A percentile compares a stretch with the other conserved stretches of the same genome.
Conservation (phyloP, 345 rosid species). For the Syzygium oleosum region DNA sequence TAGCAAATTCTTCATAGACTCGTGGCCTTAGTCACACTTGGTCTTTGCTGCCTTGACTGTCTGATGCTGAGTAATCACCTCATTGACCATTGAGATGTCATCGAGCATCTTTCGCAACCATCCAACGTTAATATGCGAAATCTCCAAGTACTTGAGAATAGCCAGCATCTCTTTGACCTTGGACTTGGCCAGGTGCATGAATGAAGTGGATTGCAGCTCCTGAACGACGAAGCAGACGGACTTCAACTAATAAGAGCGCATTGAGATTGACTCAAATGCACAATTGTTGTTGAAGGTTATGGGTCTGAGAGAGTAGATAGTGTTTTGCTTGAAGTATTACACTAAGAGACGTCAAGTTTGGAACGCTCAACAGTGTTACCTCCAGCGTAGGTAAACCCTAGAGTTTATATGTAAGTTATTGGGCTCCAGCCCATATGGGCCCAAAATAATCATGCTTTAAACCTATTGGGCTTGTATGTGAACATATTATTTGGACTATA, state of each 20-base stretch:
- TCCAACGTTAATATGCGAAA: conserved; percentile 44
- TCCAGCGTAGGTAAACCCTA: too few relatives aligned
- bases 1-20: conserved; percentile 37
- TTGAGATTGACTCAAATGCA: conserved; percentile 48
- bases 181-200: conserved; percentile 48
- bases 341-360: too few relatives aligned
- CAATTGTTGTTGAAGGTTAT: too few relatives aligned
- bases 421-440: too few relatives aligned
- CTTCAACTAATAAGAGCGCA: conserved; percentile 62
- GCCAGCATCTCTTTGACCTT: conserved; percentile 59
- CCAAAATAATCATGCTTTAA: too few relatives aligned
- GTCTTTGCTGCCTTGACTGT: conserved; percentile 28
- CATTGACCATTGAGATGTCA: conserved; percentile 41
- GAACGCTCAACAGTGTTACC: too few relatives aligned
- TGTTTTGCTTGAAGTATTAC: too few relatives aligned
- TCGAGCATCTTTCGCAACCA: conserved; percentile 56
- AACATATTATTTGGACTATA: too few relatives aligned
- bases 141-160: conserved; percentile 68
- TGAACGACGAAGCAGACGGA: conserved; percentile 62
- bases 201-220: conserved; percentile 51
- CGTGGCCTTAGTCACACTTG: conserved; percentile 23
- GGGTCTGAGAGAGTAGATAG: too few relatives aligned
- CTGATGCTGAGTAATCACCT: conserved; percentile 32
- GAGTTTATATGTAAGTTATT: too few relatives aligned
- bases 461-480: too few relatives aligned